phyloP scores from a whole-genome alignment of 2,329 filamentous ascomycete species.

The Diaporthe citri region DNA sequence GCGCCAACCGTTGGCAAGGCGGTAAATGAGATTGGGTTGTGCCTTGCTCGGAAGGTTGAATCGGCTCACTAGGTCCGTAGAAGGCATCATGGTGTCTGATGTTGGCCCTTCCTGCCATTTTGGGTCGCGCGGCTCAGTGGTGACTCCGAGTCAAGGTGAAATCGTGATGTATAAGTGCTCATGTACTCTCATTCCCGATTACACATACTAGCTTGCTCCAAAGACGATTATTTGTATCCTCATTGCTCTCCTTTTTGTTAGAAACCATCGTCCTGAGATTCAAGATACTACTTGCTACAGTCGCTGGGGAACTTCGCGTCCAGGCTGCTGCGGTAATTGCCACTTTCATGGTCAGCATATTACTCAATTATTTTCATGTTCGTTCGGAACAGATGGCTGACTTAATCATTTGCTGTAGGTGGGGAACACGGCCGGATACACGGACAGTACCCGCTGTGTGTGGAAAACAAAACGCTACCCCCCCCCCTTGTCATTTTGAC shows the following conservation, averaged over 20 bases:
- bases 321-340: constrained; percentile 44
- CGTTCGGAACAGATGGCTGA: background rate
- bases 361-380: background rate
- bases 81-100: background rate
- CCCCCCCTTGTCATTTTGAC: no score
- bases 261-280: background rate
- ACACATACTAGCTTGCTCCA: background rate
- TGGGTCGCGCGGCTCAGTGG: background rate
- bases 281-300: background rate
- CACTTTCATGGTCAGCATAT: constrained; percentile 45
- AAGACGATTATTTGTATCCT: background rate
- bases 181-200: background rate
- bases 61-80: background rate
- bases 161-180: background rate
- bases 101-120: background rate
- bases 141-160: background rate
- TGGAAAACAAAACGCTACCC: no score
- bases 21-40: background rate
- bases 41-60: background rate
- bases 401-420: constrained; percentile 40
- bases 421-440: constrained; percentile 43
- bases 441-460: constrained; percentile 42
- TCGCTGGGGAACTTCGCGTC: background rate
- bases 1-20: no score
- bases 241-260: background rate